phyloP scores from a whole-genome alignment of 129 eudicot genomes.

The Glebionis coronaria region DNA sequence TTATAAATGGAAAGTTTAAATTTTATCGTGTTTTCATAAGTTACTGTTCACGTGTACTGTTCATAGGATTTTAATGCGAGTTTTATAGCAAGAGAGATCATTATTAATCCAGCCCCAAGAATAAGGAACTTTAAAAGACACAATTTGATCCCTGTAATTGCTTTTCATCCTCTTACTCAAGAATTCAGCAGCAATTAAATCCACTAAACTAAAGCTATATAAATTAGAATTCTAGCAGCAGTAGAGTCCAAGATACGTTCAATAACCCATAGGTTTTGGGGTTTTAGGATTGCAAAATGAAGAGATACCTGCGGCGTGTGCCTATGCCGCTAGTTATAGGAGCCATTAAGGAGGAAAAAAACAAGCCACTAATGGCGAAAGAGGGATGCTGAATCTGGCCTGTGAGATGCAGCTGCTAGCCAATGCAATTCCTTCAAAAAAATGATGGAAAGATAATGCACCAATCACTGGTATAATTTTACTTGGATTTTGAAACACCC shows the following conservation, averaged over 20 bases:
- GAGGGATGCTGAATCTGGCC: constrained; percentile 45
- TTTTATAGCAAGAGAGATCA: no score
- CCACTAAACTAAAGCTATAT: constrained; percentile 88
- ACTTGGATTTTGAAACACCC: constrained; percentile 77
- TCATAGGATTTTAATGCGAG: no score
- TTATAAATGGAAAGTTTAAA: no score
- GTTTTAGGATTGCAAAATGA: constrained; percentile 58
- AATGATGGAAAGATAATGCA: constrained; percentile 75
- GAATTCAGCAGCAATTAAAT: no score
- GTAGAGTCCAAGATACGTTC: constrained; percentile 72
- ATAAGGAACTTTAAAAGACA: no score
- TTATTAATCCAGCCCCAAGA: no score
- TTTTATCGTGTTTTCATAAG: no score
- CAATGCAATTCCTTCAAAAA: constrained; percentile 77
- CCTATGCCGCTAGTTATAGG: constrained; percentile 61
- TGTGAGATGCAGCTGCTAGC: constrained; percentile 82
- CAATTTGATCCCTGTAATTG: no score
- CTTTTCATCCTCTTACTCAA: no score
- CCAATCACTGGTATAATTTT: constrained; percentile 59
- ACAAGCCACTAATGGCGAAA: no score
- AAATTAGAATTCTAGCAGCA: constrained; percentile 70
- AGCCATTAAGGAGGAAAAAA: constrained; percentile 49
- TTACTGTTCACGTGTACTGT: no score
- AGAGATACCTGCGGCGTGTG: constrained; percentile 30
- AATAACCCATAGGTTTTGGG: constrained; percentile 45